These are phyloP conservation scores for Kwoniella heveanensis DNA, from an alignment of 768 basidiomycete genomes.

Conservation along the genomic window DNA sequence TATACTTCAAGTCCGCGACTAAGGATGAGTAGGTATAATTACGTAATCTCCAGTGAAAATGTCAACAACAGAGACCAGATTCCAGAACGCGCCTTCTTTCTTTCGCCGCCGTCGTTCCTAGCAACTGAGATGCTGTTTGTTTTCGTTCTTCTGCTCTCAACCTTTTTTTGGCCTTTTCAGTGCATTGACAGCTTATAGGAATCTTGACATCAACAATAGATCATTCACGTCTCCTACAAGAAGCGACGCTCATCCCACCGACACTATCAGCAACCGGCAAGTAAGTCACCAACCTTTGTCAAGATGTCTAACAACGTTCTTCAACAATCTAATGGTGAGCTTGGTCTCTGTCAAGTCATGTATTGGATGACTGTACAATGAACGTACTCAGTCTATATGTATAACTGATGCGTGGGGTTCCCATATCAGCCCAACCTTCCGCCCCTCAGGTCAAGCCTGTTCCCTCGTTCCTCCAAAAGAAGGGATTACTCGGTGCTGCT, in stretches of 20 bases:
- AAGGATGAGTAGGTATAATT: neutral
- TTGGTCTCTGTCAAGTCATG: no score
- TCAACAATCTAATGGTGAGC: conserved; percentile 25
- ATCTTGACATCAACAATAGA: neutral
- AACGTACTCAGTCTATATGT: no score
- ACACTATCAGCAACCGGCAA: neutral
- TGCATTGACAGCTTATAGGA: no score
- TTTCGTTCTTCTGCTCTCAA: neutral
- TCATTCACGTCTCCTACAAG: no score
- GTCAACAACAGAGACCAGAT: no score
- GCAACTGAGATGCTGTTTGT: no score
- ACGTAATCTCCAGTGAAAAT: neutral
- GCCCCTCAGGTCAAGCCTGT: conserved; percentile 17
- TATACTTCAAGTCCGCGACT: neutral
- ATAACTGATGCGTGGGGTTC: neutral
- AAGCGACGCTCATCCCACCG: neutral
- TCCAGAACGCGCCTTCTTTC: conserved; percentile 10
- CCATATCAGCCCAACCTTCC: conserved; percentile 19
- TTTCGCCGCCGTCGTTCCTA: no score
- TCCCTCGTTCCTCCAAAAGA: conserved; percentile 44
- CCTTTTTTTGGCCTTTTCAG: no score
- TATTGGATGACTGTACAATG: no score
- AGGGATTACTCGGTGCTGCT: conserved; percentile 43
- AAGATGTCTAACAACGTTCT: conserved; percentile 23
- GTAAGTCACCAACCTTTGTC: conserved; percentile 7